Evolutionary conservation across 331 rosid species (phyloP).

Genomic region (Rosa hybrid): DNA sequence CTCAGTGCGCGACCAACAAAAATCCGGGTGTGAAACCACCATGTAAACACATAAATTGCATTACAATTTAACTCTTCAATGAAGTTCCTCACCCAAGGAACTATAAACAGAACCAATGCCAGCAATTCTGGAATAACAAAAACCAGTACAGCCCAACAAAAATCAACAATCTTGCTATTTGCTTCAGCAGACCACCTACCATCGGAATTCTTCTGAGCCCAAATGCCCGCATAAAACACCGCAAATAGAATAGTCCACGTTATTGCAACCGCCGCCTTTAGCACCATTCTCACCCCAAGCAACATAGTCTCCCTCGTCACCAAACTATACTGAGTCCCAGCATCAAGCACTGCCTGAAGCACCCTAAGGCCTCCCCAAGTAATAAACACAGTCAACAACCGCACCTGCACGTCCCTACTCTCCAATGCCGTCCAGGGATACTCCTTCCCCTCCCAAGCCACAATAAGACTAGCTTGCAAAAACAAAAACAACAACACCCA

Average conservation of each 20-base stretch:
- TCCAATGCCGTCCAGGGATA: slow-evolving; percentile 63
- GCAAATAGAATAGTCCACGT: slow-evolving; percentile 74
- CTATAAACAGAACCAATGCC: slow-evolving; percentile 59
- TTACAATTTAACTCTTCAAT: slow-evolving; percentile 67
- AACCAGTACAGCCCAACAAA: slow-evolving; percentile 60
- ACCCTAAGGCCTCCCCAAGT: slow-evolving; percentile 79
- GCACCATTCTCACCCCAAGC: slow-evolving; percentile 85
- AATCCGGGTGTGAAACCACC: slow-evolving; percentile 92
- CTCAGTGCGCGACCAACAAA: slow-evolving; percentile 91
- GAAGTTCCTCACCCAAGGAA: slow-evolving; percentile 77
- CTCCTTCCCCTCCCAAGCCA: slow-evolving; percentile 62
- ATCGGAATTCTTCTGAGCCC: slow-evolving; percentile 65
- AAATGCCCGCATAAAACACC: slow-evolving; percentile 70
- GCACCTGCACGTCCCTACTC: slow-evolving; percentile 57
- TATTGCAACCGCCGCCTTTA: slow-evolving; percentile 65
- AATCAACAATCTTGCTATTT: slow-evolving; percentile 51
- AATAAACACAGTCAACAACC: slow-evolving; percentile 74
- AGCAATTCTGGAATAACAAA: slow-evolving; percentile 71
- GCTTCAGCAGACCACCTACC: slow-evolving; percentile 67
- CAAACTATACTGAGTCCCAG: slow-evolving; percentile 94
- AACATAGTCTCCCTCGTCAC: slow-evolving; percentile 69
- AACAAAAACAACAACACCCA: slow-evolving; percentile 84
- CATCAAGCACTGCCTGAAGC: slow-evolving; percentile 87
- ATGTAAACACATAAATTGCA: slow-evolving; percentile 59
- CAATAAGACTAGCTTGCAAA: slow-evolving; percentile 75